A percentile compares a stretch with the other conserved stretches of the same genome.
Conservation (phyloP, 2,329 filamentous ascomycete species). For the Diaporthe nobilis region DNA sequence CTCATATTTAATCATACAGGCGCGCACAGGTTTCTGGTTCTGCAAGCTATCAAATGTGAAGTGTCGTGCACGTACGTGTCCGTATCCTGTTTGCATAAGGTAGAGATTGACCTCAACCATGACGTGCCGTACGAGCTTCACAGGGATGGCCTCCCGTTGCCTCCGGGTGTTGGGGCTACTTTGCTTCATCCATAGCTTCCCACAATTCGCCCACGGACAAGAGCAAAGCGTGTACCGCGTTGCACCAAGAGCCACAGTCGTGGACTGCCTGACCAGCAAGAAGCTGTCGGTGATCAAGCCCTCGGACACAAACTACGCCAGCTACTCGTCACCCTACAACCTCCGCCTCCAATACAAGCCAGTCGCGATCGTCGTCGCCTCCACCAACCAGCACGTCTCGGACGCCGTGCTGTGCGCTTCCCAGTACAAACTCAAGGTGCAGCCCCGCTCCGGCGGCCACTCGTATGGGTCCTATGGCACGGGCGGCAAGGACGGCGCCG, state of each 20-base stretch:
- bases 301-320: background rate
- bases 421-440: slow-evolving; percentile 59
- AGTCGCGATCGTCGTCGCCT: slow-evolving; percentile 50
- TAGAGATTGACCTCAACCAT: background rate
- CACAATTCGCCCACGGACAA: background rate
- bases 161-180: background rate
- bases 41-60: background rate
- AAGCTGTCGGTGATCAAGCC: slow-evolving; percentile 21
- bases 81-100: background rate
- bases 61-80: background rate
- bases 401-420: slow-evolving; percentile 62
- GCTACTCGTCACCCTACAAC: slow-evolving; percentile 45
- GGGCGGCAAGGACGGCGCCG: slow-evolving; percentile 57
- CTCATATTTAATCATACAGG: background rate
- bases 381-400: slow-evolving; percentile 56
- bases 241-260: background rate
- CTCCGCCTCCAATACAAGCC: slow-evolving; percentile 51
- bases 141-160: background rate
- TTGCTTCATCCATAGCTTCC: background rate
- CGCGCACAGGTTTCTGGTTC: background rate
- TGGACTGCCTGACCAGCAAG: slow-evolving; percentile 16
- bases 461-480: slow-evolving; percentile 66
- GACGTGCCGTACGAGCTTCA: background rate
- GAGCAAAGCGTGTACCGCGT: background rate
- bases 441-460: slow-evolving; percentile 66